phyloP scores from a whole-genome alignment of 208 protist species.

The Strigomonas culicis region DNA sequence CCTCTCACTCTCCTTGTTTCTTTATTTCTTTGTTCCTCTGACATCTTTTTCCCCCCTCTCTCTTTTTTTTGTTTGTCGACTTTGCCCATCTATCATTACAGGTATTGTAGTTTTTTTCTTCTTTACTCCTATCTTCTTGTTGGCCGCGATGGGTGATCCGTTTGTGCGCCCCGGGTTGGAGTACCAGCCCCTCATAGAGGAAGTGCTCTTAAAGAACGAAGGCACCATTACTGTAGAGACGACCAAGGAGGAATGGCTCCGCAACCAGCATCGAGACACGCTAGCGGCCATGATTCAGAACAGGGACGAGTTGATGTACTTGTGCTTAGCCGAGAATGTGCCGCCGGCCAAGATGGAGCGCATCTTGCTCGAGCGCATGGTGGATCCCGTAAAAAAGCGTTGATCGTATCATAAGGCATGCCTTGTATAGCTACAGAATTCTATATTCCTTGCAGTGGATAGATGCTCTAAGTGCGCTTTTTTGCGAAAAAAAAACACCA shows the following conservation, averaged over 20 bases:
- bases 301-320: constrained; percentile 65
- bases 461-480: too few relatives aligned
- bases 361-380: constrained; percentile 70
- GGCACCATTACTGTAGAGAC: constrained; percentile 77
- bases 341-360: constrained; percentile 74
- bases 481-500: too few relatives aligned
- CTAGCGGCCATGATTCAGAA: constrained; percentile 68
- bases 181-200: constrained; percentile 81
- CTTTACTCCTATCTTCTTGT: background rate
- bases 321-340: constrained; percentile 74
- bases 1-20: constrained; percentile 1
- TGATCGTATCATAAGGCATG: too few relatives aligned
- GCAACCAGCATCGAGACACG: constrained; percentile 87
- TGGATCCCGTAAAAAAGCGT: constrained; percentile 55
- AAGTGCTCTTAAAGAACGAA: constrained; percentile 77
- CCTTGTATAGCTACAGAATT: too few relatives aligned
- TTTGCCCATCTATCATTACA: constrained; percentile 2
- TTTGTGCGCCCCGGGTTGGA: constrained; percentile 82
- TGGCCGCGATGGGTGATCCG: constrained; percentile 69
- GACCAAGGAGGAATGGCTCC: constrained; percentile 86
- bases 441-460: too few relatives aligned
- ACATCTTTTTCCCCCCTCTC: background rate
- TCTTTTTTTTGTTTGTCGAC: too few relatives aligned
- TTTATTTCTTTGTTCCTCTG: constrained; percentile 15
- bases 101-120: constrained; percentile 7